Base-by-base conservation (phyloP, 2,329 filamentous ascomycete species). In the Dothideomycetes sp. region DNA sequence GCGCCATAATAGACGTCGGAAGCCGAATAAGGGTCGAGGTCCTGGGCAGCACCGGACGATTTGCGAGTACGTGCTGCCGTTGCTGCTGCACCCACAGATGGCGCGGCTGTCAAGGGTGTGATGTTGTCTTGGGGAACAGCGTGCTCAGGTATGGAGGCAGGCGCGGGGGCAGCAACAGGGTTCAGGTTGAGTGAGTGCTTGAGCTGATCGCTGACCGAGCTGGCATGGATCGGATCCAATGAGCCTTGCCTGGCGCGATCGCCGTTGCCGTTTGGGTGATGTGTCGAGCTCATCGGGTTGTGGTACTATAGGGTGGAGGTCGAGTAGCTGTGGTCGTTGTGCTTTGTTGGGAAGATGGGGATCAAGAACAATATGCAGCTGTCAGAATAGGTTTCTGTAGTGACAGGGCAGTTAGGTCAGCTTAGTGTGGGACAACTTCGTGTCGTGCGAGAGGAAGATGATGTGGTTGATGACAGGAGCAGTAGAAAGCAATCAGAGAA, bases 1-100 rank as follows among this genome's bases (percentile, higher is more conserved):
- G 70, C 64, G 49, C 74, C 73, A 60, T 79, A 79, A 59, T 79
- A 79, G 48, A 76, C 60, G 46, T 73, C 67, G 7, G 75, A 67
- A 27, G 73, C 64, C 25, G 74, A 73, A 52, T 70, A 72, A 4
- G 76, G 75, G 56, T 79, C 75, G 49, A 67, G 54, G 43, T 62
- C 61, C 28, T 29, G 5, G 9, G 37, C 37, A 6, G 37, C 37
- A 38, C 53, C 48, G 12, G 51, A 50, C 40, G 45, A 43, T 33
- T 41, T 40, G 18, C 38, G 46, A 3, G 29, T 12, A 32, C 43
- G 45, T 11, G 22, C 7, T 11, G 7, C 12, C 22, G 22, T 11
- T 11, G 22, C 12, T 11, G 7, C 7, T 7, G 22, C 7, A 24
- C 22, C 12, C 22, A n/a, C n/a, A n/a, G n/a, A n/a, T n/a, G n/a